Conservation (phyloP, 1,139 yeast species). For the Suhomyces terraborum region DNA sequence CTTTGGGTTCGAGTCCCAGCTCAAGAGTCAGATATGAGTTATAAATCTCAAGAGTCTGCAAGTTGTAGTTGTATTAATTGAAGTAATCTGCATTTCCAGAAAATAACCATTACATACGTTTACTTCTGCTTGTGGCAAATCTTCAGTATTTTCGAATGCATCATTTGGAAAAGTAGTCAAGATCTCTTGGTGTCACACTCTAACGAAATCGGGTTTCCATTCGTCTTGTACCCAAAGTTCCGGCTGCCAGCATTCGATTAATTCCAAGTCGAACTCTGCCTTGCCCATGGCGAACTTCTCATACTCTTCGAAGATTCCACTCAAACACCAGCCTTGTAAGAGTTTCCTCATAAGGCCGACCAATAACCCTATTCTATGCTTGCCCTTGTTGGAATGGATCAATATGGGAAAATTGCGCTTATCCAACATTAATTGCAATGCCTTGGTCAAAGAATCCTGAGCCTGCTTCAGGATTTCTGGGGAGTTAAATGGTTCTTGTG, state of each 20-base stretch:
- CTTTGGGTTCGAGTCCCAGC: too few relatives aligned
- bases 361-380: slow-evolving; percentile 88
- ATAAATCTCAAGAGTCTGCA: too few relatives aligned
- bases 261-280: slow-evolving; percentile 86
- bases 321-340: slow-evolving; percentile 89
- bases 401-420: slow-evolving; percentile 80
- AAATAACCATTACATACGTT: too few relatives aligned
- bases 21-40: too few relatives aligned
- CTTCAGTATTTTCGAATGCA: too few relatives aligned
- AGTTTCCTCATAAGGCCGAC: slow-evolving; percentile 85
- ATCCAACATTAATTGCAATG: slow-evolving; percentile 66
- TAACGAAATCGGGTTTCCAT: slow-evolving; percentile 40
- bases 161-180: too few relatives aligned
- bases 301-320: slow-evolving; percentile 93
- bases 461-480: slow-evolving; percentile 43
- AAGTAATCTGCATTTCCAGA: too few relatives aligned
- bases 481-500: slow-evolving; percentile 74
- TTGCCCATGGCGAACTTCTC: slow-evolving; percentile 91
- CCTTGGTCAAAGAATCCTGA: slow-evolving; percentile 54
- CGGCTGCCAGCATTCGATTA: slow-evolving; percentile 52
- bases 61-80: too few relatives aligned
- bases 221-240: slow-evolving; percentile 38
- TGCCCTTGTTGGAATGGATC: slow-evolving; percentile 92
- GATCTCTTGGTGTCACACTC: slow-evolving; percentile 19
- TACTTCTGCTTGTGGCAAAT: too few relatives aligned